Evolutionary conservation across 1,139 yeast species (phyloP).

Genomic region (Yamadazyma buinensis): DNA sequence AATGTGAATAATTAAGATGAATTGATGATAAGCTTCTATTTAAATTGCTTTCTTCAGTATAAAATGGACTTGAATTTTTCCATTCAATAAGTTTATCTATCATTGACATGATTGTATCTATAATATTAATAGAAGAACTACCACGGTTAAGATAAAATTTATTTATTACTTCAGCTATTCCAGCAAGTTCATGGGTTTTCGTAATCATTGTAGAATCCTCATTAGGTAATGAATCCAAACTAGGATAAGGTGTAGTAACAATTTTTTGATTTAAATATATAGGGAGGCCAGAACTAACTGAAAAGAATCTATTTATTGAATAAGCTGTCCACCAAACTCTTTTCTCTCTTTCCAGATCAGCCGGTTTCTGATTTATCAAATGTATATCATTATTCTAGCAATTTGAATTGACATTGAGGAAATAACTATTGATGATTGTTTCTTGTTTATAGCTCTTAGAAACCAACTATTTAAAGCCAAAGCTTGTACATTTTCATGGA

Average conservation of each 20-base stretch:
- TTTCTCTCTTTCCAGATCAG: conserved; percentile 1
- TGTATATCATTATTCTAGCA: conserved; percentile 4
- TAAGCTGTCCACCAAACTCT: conserved; percentile 6
- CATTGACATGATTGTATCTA: conserved; percentile 4
- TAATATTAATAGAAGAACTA: not conserved
- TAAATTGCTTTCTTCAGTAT: not conserved
- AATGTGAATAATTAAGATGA: conserved; percentile 5
- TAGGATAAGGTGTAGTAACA: conserved; percentile 3
- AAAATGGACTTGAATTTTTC: conserved; percentile 6
- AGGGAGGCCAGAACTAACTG: conserved; percentile 4
- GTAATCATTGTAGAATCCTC: not conserved
- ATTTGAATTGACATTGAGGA: conserved; percentile 6
- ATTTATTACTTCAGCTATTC: conserved; percentile 5
- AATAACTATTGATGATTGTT: conserved; percentile 2
- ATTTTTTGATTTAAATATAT: not conserved
- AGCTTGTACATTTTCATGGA: conserved; percentile 3
- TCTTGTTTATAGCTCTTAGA: conserved; percentile 3
- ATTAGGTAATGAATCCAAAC: not conserved
- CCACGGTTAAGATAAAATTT: conserved; percentile 3
- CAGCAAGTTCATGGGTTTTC: conserved; percentile 4
- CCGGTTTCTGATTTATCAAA: not conserved
- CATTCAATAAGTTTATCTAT: conserved; percentile 6
- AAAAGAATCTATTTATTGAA: conserved; percentile 5
- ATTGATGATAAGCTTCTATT: conserved; percentile 3
- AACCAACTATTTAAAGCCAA: conserved; percentile 5